These are phyloP conservation scores for Massariosphaeria phaeospora DNA, from an alignment of 495 filamentous ascomycete genomes.

Conservation along the genomic window DNA sequence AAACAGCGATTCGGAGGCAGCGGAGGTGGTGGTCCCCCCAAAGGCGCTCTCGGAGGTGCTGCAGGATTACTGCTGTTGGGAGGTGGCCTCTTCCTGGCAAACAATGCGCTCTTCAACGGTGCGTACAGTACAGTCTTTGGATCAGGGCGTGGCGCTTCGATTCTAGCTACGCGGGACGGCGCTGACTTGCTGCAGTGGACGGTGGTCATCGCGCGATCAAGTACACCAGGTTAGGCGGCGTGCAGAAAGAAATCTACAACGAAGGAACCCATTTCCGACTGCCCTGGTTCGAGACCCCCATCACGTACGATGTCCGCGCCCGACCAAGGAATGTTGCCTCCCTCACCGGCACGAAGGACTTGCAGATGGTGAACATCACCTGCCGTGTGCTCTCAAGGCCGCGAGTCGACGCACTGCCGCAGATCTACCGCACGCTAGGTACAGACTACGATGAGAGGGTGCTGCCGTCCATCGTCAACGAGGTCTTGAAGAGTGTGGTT, in stretches of 20 bases:
- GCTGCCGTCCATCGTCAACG: constrained; percentile 95
- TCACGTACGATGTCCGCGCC: constrained; percentile 95
- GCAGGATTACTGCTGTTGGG: constrained; percentile 56
- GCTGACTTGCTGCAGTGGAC: constrained; percentile 58
- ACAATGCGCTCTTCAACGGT: constrained; percentile 94
- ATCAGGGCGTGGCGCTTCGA: not conserved
- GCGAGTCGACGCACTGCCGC: constrained; percentile 78
- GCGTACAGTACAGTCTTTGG: not conserved
- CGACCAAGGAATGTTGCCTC: constrained; percentile 96
- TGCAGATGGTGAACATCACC: constrained; percentile 99
- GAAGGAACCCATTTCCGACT: constrained; percentile 96
- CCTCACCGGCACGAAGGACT: constrained; percentile 95
- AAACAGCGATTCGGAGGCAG: constrained; percentile 46
- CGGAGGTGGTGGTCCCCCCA: constrained; percentile 42
- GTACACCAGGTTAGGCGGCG: constrained; percentile 88
- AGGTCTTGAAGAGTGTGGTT: constrained; percentile 97
- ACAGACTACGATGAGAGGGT: constrained; percentile 96
- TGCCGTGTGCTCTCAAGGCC: constrained; percentile 97
- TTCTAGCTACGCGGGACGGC: not conserved
- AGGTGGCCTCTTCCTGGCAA: constrained; percentile 59
- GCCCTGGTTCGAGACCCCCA: constrained; percentile 95
- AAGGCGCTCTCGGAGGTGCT: constrained; percentile 33
- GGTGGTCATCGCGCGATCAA: constrained; percentile 99
- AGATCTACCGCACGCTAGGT: constrained; percentile 94
- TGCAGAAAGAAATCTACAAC: constrained; percentile 89